These are phyloP conservation scores for Ceratocystis huliohia DNA, from an alignment of 2,329 filamentous ascomycete genomes.

Conservation along the genomic window DNA sequence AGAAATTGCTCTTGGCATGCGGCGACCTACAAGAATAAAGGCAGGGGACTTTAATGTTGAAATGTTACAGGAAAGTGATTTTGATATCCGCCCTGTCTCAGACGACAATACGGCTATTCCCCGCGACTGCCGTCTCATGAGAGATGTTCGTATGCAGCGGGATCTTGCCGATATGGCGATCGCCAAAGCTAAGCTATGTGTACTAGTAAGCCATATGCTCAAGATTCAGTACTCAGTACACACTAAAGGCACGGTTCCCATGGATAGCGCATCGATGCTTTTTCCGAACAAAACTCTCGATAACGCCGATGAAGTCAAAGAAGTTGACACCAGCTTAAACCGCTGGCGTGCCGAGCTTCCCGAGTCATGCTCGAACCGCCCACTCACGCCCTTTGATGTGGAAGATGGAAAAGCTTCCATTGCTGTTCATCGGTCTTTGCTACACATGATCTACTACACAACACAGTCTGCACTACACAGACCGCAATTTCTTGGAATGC, in stretches of 20 bases:
- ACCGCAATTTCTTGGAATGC: slow-evolving; percentile 75
- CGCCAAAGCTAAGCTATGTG: slow-evolving; percentile 76
- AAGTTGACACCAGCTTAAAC: slow-evolving; percentile 66
- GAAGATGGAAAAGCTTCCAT: slow-evolving; percentile 48
- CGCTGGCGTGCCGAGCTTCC: slow-evolving; percentile 66
- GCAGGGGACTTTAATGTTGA: slow-evolving; percentile 88
- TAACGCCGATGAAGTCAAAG: slow-evolving; percentile 66
- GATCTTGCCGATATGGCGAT: slow-evolving; percentile 81
- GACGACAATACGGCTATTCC: slow-evolving; percentile 57
- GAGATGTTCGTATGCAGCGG: slow-evolving; percentile 59
- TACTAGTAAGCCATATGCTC: slow-evolving; percentile 80
- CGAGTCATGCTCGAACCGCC: slow-evolving; percentile 54
- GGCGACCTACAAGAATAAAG: slow-evolving; percentile 82
- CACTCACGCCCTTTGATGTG: slow-evolving; percentile 41
- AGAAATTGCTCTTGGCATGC: slow-evolving; percentile 84
- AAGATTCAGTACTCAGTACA: slow-evolving; percentile 86
- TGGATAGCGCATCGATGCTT: slow-evolving; percentile 75
- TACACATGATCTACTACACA: slow-evolving; percentile 90
- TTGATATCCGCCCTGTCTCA: slow-evolving; percentile 59
- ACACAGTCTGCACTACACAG: slow-evolving; percentile 83
- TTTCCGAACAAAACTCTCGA: slow-evolving; percentile 77
- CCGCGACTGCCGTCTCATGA: slow-evolving; percentile 55
- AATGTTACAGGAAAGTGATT: slow-evolving; percentile 74
- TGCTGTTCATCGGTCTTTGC: slow-evolving; percentile 63
- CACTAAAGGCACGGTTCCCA: slow-evolving; percentile 67